Base-by-base conservation (phyloP, 108 stramenopile species). In the Pelagomonas calceolata region DNA sequence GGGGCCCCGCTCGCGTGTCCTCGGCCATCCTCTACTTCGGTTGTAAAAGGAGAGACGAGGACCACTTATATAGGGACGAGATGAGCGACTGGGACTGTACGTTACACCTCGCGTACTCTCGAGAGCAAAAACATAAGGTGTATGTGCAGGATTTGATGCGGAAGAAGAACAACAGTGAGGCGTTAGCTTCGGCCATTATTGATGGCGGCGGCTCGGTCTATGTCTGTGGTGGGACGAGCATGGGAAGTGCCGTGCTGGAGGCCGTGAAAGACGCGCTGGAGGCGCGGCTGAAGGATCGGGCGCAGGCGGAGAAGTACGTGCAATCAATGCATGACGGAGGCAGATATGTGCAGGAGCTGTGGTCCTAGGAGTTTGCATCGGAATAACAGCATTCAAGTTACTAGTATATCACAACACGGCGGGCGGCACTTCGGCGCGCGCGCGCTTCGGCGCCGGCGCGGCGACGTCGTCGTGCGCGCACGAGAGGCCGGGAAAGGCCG, bases 41-140 rank as follows among this genome's bases (percentile, higher is more conserved):
- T 32, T 99, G 98, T 83, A 90, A 92, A 76, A 84, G 79, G 64
- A 68, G 75, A 46, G 67, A 86, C 14, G 70, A 80, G 37, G 98
- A 99, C 81, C 97, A 82, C 82, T 76, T 99, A 33, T 99, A 99
- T 86, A 72, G 73, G 44, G 90, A 95, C 31, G 96, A 97, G 75
- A 73, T 98, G 74, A 79, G 84, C 73, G 76, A 51, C 12, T 92
- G 78, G 31, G 30, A 77, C 68, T 43, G 68, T 5, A 67, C 82
- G 17, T 82, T 99, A 26, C 78, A 83, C 66, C 63, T 92, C 34
- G 98, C 98, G 32, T 99, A 96, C 81, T 89, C 88, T 31, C 84
- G 98, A 39, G 91, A 96, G 66, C 77, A 82, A 66, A 65, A 63
- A 26, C 36, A 87, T 12, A 97, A 98, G 80, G 91, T 95, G 0